phyloP scores from a whole-genome alignment of 164 flowering plant genomes.

The Taxillus chinensis region DNA sequence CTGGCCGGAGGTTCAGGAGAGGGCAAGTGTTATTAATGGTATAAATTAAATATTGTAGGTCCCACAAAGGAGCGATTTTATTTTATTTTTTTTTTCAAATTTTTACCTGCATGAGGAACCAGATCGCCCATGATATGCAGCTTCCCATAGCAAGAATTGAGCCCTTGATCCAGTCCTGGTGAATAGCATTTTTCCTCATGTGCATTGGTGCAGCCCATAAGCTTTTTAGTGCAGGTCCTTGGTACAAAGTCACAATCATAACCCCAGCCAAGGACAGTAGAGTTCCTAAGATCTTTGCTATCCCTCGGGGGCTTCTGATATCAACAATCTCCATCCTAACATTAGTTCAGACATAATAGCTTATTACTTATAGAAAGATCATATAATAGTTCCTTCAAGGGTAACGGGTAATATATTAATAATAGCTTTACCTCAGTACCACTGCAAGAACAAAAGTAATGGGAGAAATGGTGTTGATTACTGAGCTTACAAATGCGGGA shows the following conservation, averaged over 20 bases:
- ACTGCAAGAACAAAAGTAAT: slow-evolving; percentile 67
- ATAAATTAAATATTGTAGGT: too few species aligned
- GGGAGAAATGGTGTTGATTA: slow-evolving; percentile 60
- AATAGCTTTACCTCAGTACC: slow-evolving; percentile 33
- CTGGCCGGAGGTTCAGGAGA: too few species aligned
- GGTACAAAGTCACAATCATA: slow-evolving; percentile 65
- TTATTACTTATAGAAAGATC: not conserved
- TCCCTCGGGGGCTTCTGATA: slow-evolving; percentile 35
- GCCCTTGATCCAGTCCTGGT: slow-evolving; percentile 73
- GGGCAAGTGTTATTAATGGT: not conserved
- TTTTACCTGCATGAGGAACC: slow-evolving; percentile 79
- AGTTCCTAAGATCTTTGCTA: slow-evolving; percentile 66
- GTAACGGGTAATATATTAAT: not conserved
- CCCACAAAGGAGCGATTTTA: too few species aligned
- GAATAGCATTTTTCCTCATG: slow-evolving; percentile 27
- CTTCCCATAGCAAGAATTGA: slow-evolving; percentile 56
- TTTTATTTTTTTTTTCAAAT: not conserved
- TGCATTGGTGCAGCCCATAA: slow-evolving; percentile 37
- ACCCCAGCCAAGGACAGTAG: slow-evolving; percentile 66
- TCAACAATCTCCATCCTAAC: slow-evolving; percentile 53
- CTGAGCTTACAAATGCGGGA: slow-evolving; percentile 52
- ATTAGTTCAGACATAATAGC: not conserved
- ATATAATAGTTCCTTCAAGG: not conserved
- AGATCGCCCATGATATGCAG: slow-evolving; percentile 72
- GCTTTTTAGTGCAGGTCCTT: slow-evolving; percentile 42